phyloP scores from a whole-genome alignment of 2,329 filamentous ascomycete species.

The Thielaviopsis euricoi region DNA sequence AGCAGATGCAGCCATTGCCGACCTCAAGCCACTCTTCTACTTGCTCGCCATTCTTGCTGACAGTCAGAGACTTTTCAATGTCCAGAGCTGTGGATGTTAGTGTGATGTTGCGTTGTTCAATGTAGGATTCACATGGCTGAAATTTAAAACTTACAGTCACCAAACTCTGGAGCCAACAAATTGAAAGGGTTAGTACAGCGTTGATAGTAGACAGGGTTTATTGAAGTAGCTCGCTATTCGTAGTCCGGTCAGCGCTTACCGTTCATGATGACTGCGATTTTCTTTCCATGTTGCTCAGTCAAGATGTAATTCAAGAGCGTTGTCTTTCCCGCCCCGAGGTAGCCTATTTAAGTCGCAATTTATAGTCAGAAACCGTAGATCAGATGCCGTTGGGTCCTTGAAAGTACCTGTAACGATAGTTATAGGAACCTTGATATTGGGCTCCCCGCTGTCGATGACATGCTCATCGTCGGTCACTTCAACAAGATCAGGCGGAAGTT shows the following conservation, averaged over 20 bases:
- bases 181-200: slow-evolving; percentile 11
- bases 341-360: slow-evolving; percentile 37
- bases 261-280: slow-evolving; percentile 94
- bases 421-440: slow-evolving; percentile 55
- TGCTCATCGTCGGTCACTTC: slow-evolving; percentile 23
- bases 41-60: slow-evolving; percentile 67
- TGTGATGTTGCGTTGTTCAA: slow-evolving; percentile 11
- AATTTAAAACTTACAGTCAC: slow-evolving; percentile 47
- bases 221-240: slow-evolving; percentile 4
- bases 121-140: neutral
- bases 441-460: slow-evolving; percentile 27
- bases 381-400: neutral
- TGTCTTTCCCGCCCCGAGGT: slow-evolving; percentile 89
- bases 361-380: neutral
- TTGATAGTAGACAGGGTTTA: neutral
- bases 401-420: slow-evolving; percentile 61
- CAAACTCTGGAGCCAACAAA: slow-evolving; percentile 45
- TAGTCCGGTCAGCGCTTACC: slow-evolving; percentile 27
- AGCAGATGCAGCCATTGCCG: slow-evolving; percentile 94
- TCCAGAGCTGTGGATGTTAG: slow-evolving; percentile 48
- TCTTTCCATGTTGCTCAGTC: slow-evolving; percentile 89
- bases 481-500: slow-evolving; percentile 49
- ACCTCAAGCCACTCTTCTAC: slow-evolving; percentile 93
- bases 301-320: slow-evolving; percentile 92
- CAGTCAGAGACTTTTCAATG: slow-evolving; percentile 88